A percentile compares a stretch with the other conserved stretches of the same genome.
These are phyloP conservation scores for Boletus bicolor DNA, from an alignment of 768 basidiomycete genomes.

Conservation along the genomic window DNA sequence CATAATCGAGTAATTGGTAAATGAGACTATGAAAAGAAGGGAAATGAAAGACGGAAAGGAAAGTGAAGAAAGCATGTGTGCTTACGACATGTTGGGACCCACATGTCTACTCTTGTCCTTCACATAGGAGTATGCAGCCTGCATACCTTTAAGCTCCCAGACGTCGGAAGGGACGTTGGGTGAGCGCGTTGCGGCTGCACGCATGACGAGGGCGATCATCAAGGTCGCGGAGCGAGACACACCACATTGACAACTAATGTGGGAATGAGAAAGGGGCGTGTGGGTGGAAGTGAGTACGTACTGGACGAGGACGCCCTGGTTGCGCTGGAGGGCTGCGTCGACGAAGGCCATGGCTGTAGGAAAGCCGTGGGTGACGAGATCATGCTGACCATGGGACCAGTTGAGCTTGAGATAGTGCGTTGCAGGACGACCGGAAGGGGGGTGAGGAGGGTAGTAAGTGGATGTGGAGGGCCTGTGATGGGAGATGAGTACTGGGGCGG, in stretches of 20 bases:
- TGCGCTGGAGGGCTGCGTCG: conserved; percentile 70
- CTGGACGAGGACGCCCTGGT: conserved; percentile 83
- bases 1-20: conserved; percentile 91
- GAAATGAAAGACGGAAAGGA: conserved; percentile 22
- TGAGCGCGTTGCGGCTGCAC: conserved; percentile 72
- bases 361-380: conserved; percentile 79
- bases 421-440: conserved; percentile 64
- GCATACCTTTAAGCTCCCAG: conserved; percentile 82
- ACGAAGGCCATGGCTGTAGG: conserved; percentile 77
- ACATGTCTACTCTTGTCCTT: conserved; percentile 86
- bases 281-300: conserved; percentile 41
- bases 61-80: conserved; percentile 30
- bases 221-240: conserved; percentile 89
- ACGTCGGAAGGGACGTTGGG: conserved; percentile 69
- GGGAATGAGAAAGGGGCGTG: conserved; percentile 14
- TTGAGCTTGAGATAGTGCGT: conserved; percentile 87
- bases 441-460: conserved; percentile 66
- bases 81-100: conserved; percentile 94
- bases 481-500: conserved; percentile 60
- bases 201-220: conserved; percentile 90
- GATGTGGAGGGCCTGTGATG: conserved; percentile 37
- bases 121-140: conserved; percentile 84
- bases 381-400: conserved; percentile 94
- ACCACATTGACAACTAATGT: conserved; percentile 85
- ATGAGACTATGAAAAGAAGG: conserved; percentile 59